Evolutionary conservation across 306 rosid genomes (phyloP).

Genomic region (Abrus precatorius): DNA sequence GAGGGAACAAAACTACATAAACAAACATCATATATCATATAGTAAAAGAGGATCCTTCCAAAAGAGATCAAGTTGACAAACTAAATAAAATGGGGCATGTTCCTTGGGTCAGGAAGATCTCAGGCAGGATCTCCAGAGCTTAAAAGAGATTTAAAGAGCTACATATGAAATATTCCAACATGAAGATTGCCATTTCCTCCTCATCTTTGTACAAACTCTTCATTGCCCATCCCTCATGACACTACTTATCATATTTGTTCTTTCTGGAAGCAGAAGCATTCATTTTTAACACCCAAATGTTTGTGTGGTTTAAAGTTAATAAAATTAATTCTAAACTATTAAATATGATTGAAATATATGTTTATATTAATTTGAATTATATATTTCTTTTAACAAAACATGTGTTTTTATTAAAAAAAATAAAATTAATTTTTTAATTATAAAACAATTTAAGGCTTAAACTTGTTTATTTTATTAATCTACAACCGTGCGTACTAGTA

Average conservation of each 20-base stretch:
- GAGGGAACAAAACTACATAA: slow-evolving; percentile 54
- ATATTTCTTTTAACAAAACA: no score
- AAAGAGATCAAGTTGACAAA: slow-evolving; percentile 74
- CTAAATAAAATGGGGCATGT: slow-evolving; percentile 75
- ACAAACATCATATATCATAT: slow-evolving; percentile 44
- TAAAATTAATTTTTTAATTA: no score
- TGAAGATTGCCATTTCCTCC: slow-evolving; percentile 51
- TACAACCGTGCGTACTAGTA: slow-evolving; percentile 38
- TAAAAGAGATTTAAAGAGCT: slow-evolving; percentile 44
- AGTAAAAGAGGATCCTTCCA: slow-evolving; percentile 66
- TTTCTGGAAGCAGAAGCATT: slow-evolving; percentile 34
- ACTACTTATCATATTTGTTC: slow-evolving; percentile 49
- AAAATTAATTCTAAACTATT: no score
- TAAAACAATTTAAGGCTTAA: no score
- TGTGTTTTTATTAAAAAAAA: no score
- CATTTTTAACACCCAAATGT: neutral
- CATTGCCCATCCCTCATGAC: slow-evolving; percentile 53
- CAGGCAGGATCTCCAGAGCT: slow-evolving; percentile 72
- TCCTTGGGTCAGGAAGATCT: slow-evolving; percentile 74
- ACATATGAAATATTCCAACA: slow-evolving; percentile 63
- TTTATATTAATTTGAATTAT: no score
- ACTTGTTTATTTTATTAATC: slow-evolving; percentile 3
- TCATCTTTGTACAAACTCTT: slow-evolving; percentile 50
- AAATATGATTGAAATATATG: no score
- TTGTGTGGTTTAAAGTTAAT: no score